Evolutionary conservation across 208 protist genomes (phyloP).

Genomic region (Wallacemonas sp.): DNA sequence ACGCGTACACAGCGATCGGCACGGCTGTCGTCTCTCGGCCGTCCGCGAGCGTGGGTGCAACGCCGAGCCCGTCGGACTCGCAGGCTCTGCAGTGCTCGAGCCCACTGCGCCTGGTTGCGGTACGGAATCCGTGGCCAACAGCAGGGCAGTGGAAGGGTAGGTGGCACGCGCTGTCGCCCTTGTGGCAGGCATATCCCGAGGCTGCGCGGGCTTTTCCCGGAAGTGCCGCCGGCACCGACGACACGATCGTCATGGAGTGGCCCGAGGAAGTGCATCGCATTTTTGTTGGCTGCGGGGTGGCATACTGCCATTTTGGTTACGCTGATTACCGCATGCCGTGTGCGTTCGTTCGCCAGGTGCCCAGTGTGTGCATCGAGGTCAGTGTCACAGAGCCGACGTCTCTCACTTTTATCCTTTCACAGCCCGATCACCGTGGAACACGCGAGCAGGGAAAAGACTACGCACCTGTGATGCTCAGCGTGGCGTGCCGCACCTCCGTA

Average conservation of each 20-base stretch:
- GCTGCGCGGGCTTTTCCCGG: constrained; percentile 28
- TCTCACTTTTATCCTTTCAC: constrained; percentile 47
- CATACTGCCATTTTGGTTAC: constrained; percentile 32
- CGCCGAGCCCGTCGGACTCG: too few relatives aligned
- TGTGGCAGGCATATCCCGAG: constrained; percentile 48
- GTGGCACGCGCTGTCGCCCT: constrained; percentile 34
- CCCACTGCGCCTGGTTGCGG: constrained; percentile 29
- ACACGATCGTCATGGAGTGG: constrained; percentile 49
- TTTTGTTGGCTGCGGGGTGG: constrained; percentile 57
- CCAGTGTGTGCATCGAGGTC: constrained; percentile 43
- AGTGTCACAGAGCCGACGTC: constrained; percentile 35
- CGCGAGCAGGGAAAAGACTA: constrained; percentile 31
- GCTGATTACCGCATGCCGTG: constrained; percentile 59
- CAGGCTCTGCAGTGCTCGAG: background rate
- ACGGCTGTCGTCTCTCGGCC: constrained; percentile 16
- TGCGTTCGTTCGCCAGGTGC: constrained; percentile 25
- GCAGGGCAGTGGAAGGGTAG: constrained; percentile 49
- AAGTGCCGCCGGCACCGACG: constrained; percentile 28
- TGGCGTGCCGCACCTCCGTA: constrained; percentile 18
- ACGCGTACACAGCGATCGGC: constrained; percentile 51
- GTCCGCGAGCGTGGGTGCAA: too few relatives aligned
- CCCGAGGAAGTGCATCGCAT: constrained; percentile 37
- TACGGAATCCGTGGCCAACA: constrained; percentile 62
- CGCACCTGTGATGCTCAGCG: constrained; percentile 46
- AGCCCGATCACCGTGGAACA: constrained; percentile 41